A percentile compares a stretch with the other conserved stretches of the same genome.
These are phyloP conservation scores for Luffa acutangula DNA, from an alignment of 306 rosid genomes.

Conservation along the genomic window DNA sequence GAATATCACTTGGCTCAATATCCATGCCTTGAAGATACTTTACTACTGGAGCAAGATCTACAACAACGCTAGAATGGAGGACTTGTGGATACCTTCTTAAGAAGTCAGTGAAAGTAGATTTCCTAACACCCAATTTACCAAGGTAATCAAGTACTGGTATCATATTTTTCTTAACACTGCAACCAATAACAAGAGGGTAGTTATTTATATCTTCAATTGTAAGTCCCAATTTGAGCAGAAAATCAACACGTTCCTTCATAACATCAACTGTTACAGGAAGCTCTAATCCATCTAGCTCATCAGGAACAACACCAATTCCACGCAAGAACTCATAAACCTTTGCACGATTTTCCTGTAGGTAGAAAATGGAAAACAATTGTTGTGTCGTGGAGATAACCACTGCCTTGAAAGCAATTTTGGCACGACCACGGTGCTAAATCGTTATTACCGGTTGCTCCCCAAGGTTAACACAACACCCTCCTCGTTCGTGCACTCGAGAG, in stretches of 20 bases:
- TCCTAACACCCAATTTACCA: constrained; percentile 89
- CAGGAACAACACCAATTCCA: constrained; percentile 73
- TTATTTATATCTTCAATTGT: constrained; percentile 73
- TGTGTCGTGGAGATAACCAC: too few relatives aligned
- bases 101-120: constrained; percentile 66
- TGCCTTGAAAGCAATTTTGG: too few relatives aligned
- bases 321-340: constrained; percentile 65
- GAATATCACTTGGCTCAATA: constrained; percentile 59
- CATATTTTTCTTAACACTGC: constrained; percentile 98
- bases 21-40: constrained; percentile 95
- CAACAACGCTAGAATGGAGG: constrained; percentile 90
- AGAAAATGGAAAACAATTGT: too few relatives aligned
- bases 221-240: constrained; percentile 82
- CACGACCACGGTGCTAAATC: too few relatives aligned
- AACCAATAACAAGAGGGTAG: constrained; percentile 92
- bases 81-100: constrained; percentile 90
- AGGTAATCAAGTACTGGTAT: constrained; percentile 97
- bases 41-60: constrained; percentile 80
- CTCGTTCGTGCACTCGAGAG: too few relatives aligned
- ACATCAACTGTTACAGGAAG: constrained; percentile 90
- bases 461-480: too few relatives aligned
- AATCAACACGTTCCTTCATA: constrained; percentile 87
- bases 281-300: constrained; percentile 97
- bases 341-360: constrained; percentile 44
- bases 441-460: too few relatives aligned